Evolutionary conservation across 176 grass and related monocot species (phyloP), one percentile per base, ranked within the genome.

Genomic region (Urochloa ruziziensis): DNA sequence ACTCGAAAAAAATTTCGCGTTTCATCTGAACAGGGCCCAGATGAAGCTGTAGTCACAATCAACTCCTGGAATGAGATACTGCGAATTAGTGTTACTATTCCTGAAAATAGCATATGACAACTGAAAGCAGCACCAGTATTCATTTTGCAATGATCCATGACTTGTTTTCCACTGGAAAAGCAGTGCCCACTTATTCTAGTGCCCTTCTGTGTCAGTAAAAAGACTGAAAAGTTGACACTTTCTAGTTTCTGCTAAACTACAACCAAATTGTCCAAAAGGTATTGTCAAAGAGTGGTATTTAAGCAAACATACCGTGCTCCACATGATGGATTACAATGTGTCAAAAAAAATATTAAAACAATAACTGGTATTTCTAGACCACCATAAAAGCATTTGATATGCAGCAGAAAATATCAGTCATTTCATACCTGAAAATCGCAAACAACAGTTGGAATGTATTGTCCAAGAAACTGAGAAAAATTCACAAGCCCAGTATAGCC

Each of bases 21-120:
- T n/a, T n/a, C n/a, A n/a, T n/a, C n/a, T n/a, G n/a, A n/a, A n/a
- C n/a, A n/a, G n/a, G n/a, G n/a, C n/a, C n/a, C n/a, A n/a, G 86
- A 87, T 57, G 88, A 75, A 32, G 78, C 40, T 51, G 70, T 62
- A 24, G 92, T 94, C 83, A 91, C 86, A 64, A 92, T 80, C 58
- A 86, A 76, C 65, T 94, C 86, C 92, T 94, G 86, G 77, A 75
- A 90, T 80, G 30, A 79, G 75, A 80, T 89, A 32, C 62, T 63
- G 76, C 56, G 19, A 59, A 65, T 79, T 44, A n/a, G 47, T 72
- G 30, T 58, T 56, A 73, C 12, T 54, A 5, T 62, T 80, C 18
- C 48, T 70, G 25, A 73, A 79, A 82, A 62, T n/a, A 62, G 30
- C 40, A 63, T 30, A 78, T 33, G 49, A 39, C 80, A 35, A 37